Conservation (phyloP, 2,329 filamentous ascomycete genomes). For the Achaetomium macrosporum region DNA sequence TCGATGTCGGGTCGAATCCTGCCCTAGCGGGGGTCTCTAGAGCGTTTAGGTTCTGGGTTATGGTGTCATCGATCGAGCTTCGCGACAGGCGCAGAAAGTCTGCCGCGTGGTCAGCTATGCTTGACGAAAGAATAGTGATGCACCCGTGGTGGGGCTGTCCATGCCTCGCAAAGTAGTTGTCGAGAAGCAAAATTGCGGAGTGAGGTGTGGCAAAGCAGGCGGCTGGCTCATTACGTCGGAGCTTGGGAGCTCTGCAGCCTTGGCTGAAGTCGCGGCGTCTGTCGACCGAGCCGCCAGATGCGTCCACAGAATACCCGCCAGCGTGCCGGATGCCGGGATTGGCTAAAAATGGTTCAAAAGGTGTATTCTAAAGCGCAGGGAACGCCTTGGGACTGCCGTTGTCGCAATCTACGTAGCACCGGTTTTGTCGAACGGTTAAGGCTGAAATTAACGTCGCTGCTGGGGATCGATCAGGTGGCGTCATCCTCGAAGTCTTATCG, state of each 20-base stretch:
- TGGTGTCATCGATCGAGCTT: constrained; percentile 82
- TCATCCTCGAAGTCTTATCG: too few species aligned
- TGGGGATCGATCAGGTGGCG: too few species aligned
- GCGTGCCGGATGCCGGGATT: constrained; percentile 28
- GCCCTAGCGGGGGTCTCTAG: constrained; percentile 66
- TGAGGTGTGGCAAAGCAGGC: constrained; percentile 48
- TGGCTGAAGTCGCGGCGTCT: constrained; percentile 30
- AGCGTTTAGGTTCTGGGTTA: constrained; percentile 87
- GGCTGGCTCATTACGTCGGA: constrained; percentile 42
- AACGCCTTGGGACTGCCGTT: not conserved
- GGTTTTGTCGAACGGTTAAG: too few species aligned
- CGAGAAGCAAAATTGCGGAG: constrained; percentile 73
- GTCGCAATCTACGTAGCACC: too few species aligned
- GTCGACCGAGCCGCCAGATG: constrained; percentile 33
- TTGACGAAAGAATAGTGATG: not conserved
- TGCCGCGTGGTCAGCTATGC: constrained; percentile 34
- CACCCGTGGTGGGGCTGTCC: constrained; percentile 19
- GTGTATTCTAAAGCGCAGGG: not conserved
- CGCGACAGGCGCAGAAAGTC: constrained; percentile 89
- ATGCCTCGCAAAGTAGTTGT: constrained; percentile 62
- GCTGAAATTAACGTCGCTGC: too few species aligned
- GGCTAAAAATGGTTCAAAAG: not conserved
- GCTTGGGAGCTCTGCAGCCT: constrained; percentile 24
- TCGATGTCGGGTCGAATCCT: constrained; percentile 76
- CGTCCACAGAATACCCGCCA: constrained; percentile 49